Conservation (phyloP, 371 early-diverging fungal genomes). For the Umbelopsis sp. region DNA sequence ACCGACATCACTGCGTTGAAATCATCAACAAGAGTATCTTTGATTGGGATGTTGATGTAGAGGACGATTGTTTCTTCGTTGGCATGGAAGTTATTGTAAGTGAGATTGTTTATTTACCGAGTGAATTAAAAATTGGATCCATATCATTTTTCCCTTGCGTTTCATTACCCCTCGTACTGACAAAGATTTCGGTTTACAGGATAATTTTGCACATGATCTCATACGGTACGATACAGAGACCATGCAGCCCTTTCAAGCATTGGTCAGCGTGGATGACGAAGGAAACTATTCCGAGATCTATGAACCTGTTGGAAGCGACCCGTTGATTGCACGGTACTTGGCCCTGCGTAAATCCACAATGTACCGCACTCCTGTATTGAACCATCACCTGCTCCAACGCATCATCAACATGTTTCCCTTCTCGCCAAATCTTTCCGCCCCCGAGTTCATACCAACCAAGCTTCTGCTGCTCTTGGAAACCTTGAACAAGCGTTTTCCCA, state of each 20-base stretch:
- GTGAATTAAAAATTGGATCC: not conserved
- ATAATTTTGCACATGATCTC: conserved; percentile 95
- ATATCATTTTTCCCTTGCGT: conserved; percentile 21
- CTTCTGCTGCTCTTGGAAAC: conserved; percentile 75
- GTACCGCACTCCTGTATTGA: conserved; percentile 69
- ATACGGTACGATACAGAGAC: conserved; percentile 82
- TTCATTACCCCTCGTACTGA: conserved; percentile 8
- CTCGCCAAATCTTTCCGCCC: conserved; percentile 79
- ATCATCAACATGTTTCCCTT: conserved; percentile 73
- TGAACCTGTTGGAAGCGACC: conserved; percentile 76
- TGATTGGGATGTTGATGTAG: conserved; percentile 82
- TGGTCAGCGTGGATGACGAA: conserved; percentile 81
- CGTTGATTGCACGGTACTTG: conserved; percentile 74
- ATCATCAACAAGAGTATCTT: conserved; percentile 91
- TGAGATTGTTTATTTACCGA: conserved; percentile 11
- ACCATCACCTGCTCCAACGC: conserved; percentile 51
- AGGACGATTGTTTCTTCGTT: conserved; percentile 84
- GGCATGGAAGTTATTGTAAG: conserved; percentile 92
- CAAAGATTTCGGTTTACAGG: conserved; percentile 41
- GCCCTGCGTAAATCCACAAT: conserved; percentile 54
- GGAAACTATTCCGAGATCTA: conserved; percentile 87
- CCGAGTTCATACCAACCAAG: conserved; percentile 94
- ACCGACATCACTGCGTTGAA: conserved; percentile 63
- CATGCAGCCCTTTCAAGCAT: conserved; percentile 76
- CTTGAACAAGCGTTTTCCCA: conserved; percentile 81